phyloP scores from a whole-genome alignment of 495 filamentous ascomycete genomes.

The Neurospora sp. region DNA sequence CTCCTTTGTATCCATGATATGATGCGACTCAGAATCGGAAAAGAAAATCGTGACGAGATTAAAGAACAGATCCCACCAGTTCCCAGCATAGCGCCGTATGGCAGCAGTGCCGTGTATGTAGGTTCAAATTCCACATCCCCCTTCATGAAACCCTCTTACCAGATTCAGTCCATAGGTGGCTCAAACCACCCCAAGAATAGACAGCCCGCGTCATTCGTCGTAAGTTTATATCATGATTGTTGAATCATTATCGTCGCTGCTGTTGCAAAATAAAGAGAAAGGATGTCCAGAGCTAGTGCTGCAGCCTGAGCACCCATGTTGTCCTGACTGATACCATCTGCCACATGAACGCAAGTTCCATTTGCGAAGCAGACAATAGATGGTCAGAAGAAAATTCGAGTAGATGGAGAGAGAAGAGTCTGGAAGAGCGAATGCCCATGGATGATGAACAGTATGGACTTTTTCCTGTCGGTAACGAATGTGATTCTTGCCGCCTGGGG shows the following conservation, averaged over 20 bases:
- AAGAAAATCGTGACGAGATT: neutral
- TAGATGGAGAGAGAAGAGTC: neutral
- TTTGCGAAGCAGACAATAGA: neutral
- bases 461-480: neutral
- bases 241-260: neutral
- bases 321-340: neutral
- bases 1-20: neutral
- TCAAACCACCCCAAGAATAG: neutral
- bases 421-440: neutral
- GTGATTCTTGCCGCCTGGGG: neutral
- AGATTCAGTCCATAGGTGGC: neutral
- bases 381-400: neutral
- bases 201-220: neutral
- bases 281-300: neutral
- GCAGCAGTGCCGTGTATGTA: neutral
- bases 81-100: neutral
- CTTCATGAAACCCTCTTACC: neutral
- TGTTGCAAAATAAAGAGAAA: neutral
- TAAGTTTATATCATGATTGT: neutral
- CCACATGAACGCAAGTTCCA: neutral
- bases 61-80: neutral
- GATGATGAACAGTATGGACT: neutral
- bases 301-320: neutral
- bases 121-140: neutral
- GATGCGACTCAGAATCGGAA: neutral